Conservation (phyloP, 1,139 yeast species). For the Torulaspora globosa region DNA sequence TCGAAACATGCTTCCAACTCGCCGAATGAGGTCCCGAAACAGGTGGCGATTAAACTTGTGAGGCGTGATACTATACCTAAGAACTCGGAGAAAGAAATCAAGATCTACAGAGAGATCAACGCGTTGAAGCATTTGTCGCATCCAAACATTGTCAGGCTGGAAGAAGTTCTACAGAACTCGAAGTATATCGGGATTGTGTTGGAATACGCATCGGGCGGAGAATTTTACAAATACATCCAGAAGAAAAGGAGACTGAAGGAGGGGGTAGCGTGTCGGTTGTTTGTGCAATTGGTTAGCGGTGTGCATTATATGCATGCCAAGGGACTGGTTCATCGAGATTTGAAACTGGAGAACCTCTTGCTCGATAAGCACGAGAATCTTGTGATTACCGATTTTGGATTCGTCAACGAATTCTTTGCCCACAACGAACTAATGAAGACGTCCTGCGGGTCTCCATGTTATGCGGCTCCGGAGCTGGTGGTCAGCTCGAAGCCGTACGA, state of each 20-base stretch:
- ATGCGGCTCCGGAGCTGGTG: constrained; percentile 96
- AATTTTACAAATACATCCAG: constrained; percentile 85
- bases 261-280: constrained; percentile 74
- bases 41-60: constrained; percentile 90
- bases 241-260: constrained; percentile 86
- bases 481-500: constrained; percentile 82
- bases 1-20: constrained; percentile 36
- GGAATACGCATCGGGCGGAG: constrained; percentile 97
- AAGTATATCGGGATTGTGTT: constrained; percentile 93
- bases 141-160: constrained; percentile 87
- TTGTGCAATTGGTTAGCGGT: constrained; percentile 91
- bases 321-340: constrained; percentile 69
- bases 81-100: constrained; percentile 79
- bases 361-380: constrained; percentile 62
- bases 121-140: constrained; percentile 82
- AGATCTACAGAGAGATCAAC: constrained; percentile 89
- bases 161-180: constrained; percentile 90
- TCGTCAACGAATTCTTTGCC: constrained; percentile 79
- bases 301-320: constrained; percentile 77
- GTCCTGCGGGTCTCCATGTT: constrained; percentile 96
- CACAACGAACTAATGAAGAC: constrained; percentile 85
- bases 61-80: constrained; percentile 80
- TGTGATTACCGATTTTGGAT: constrained; percentile 76
- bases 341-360: constrained; percentile 70
- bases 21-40: constrained; percentile 48